Conservation (phyloP, 306 rosid genomes). For the Cicer arietinum region DNA sequence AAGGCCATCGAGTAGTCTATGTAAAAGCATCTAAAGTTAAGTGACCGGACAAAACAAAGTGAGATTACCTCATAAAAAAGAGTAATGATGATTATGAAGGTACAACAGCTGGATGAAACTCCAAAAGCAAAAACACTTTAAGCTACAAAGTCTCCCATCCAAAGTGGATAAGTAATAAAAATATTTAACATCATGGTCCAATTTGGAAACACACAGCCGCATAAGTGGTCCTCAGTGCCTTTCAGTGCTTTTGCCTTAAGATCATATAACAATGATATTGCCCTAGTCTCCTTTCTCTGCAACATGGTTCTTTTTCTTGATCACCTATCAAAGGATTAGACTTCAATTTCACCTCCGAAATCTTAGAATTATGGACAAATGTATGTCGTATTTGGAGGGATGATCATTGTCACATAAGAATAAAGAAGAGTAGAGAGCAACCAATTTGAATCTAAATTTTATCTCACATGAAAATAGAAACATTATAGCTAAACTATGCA, state of each 20-base stretch:
- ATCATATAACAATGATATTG: conserved; percentile 41
- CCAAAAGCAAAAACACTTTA: conserved; percentile 55
- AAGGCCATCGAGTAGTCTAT: conserved; percentile 37
- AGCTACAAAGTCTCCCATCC: conserved; percentile 51
- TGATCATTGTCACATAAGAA: conserved; percentile 16
- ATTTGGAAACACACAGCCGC: conserved; percentile 48
- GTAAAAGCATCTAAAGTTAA: conserved; percentile 20
- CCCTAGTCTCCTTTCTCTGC: conserved; percentile 53
- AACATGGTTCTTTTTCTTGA: conserved; percentile 60
- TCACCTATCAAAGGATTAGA: conserved; percentile 56
- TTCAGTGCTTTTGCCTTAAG: conserved; percentile 33
- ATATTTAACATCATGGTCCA: conserved; percentile 44
- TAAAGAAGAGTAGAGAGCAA: conserved; percentile 36
- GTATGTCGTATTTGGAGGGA: conserved; percentile 18
- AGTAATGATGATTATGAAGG: conserved; percentile 48
- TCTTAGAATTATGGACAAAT: conserved; percentile 37
- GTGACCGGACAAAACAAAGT: conserved; percentile 19
- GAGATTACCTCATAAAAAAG: conserved; percentile 63
- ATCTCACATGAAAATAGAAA: conserved; percentile 23
- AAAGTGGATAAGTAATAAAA: conserved; percentile 48
- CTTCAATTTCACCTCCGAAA: conserved; percentile 44
- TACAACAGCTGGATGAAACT: conserved; percentile 51
- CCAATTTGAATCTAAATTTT: conserved; percentile 11
- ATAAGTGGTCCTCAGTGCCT: conserved; percentile 35
- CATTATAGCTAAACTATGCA: conserved; percentile 32